Conservation (phyloP, 176 grass and related monocot genomes). For the Eleusine indica region DNA sequence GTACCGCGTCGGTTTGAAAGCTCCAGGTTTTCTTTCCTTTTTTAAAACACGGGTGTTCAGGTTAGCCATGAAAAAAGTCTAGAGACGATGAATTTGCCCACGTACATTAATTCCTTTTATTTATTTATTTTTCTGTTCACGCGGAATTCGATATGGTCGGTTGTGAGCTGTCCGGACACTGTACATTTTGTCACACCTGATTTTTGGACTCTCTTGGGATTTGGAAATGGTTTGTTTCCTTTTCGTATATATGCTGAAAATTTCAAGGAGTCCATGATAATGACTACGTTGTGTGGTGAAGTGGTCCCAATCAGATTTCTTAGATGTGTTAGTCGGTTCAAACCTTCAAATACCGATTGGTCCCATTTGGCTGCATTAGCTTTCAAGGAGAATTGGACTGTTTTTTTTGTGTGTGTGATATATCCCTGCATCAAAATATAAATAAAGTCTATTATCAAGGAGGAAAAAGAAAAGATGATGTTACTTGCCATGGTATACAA, state of each 20-base stretch:
- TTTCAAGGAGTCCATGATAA: neutral
- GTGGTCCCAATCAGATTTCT: neutral
- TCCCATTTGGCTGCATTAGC: neutral
- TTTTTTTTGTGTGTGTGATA: neutral
- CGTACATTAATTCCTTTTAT: neutral
- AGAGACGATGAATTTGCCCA: neutral
- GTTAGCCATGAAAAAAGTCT: neutral
- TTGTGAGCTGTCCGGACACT: neutral
- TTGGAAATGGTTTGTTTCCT: neutral
- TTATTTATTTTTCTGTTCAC: constrained; percentile 3
- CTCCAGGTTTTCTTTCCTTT: neutral
- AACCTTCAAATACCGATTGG: neutral
- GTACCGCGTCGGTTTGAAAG: constrained; percentile 6
- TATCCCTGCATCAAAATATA: neutral
- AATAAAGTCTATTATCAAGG: too few species aligned
- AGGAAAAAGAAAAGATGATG: too few species aligned
- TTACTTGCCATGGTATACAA: neutral
- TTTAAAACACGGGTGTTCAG: neutral
- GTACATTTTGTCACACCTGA: neutral
- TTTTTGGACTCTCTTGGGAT: constrained; percentile 13
- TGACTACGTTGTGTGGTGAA: neutral
- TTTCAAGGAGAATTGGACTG: neutral
- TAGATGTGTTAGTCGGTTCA: neutral
- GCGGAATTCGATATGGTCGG: neutral
- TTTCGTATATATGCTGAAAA: neutral